Base-by-base conservation (phyloP, 2,329 filamentous ascomycete genomes). In the Reticulascus tulasneorum region DNA sequence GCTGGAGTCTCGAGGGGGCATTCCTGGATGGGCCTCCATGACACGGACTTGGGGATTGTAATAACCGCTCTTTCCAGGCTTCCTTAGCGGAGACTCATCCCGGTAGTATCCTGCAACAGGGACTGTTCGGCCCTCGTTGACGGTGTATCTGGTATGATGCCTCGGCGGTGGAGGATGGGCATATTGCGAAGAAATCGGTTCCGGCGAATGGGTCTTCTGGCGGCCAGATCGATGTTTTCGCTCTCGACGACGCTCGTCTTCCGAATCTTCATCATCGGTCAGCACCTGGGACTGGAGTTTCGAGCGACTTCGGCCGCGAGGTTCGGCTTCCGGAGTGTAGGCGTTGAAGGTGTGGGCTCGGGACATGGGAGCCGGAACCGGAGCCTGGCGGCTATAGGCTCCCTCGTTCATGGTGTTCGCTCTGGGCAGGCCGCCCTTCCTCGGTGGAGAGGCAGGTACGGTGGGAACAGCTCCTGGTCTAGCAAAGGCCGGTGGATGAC, bases 301-400 rank as follows among this genome's bases (percentile, higher is more conserved):
- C 9, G 60, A 62, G 12, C 63, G 62, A 20, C 50, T 50, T 18
- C 63, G 63, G 7, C 63, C 63, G 6, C 62, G 61, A 6, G 50
- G 43, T 9, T 57, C 52, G 2, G 42, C 20, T 9, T 36, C 29
- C 16, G 15, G 19, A 10, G 24, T 16, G 25, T 47, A 42, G 28
- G 53, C 53, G 23, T 50, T 51, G 32, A 52, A 66, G 0, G 62
- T 66, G 31, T 62, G 47, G 3, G 63, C 40, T 24, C 63, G 52
- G 9, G 48, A 24, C 4, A 60, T 46, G n/a, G 26, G 18, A 10
- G 39, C 11, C 4, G 25, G 31, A 5, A 37, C 42, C 4, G 59
- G 58, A 2, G 51, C 43, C 8, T 55, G 49, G 10, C 59, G 56
- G 19, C 39, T 12, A 34, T 55, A 57, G 3, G 21, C 46, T 6